Conservation (phyloP, 2,329 filamentous ascomycete species). For the Fusarium musae region DNA sequence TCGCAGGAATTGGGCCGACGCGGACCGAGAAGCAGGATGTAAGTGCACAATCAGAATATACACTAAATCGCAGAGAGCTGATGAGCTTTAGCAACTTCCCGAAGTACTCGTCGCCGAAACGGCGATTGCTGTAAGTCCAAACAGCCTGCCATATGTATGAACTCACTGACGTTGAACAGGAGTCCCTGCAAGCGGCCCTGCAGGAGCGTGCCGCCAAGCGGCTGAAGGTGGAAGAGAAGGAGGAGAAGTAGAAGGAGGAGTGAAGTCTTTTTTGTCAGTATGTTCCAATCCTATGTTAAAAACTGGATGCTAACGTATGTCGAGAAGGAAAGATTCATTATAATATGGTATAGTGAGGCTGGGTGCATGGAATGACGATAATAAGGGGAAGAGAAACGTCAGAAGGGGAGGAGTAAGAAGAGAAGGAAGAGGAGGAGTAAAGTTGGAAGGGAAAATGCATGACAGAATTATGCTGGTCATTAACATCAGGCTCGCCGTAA, state of each 20-base stretch:
- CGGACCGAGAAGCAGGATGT: background rate
- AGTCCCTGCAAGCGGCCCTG: background rate
- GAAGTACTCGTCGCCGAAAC: background rate
- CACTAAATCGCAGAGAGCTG: background rate
- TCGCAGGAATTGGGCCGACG: background rate
- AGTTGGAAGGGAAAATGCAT: background rate
- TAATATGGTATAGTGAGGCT: background rate
- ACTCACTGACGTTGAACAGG: background rate
- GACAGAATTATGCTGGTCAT: background rate
- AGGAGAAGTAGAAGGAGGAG: background rate
- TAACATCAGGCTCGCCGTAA: accelerated
- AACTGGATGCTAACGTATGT: background rate
- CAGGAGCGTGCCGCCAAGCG: background rate
- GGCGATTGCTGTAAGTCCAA: background rate
- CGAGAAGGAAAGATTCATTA: background rate
- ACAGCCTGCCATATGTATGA: too few relatives aligned
- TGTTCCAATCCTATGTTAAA: background rate
- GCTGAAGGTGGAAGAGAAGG: background rate
- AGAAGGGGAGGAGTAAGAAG: background rate
- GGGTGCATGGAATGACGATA: background rate
- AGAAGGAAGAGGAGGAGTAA: background rate
- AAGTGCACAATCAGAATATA: background rate
- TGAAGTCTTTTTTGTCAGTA: background rate
- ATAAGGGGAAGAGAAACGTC: background rate
- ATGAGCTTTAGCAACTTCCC: background rate